Evolutionary conservation across 306 rosid genomes (phyloP), one percentile per base, ranked within the genome.

Genomic region (Fragaria vesca): DNA sequence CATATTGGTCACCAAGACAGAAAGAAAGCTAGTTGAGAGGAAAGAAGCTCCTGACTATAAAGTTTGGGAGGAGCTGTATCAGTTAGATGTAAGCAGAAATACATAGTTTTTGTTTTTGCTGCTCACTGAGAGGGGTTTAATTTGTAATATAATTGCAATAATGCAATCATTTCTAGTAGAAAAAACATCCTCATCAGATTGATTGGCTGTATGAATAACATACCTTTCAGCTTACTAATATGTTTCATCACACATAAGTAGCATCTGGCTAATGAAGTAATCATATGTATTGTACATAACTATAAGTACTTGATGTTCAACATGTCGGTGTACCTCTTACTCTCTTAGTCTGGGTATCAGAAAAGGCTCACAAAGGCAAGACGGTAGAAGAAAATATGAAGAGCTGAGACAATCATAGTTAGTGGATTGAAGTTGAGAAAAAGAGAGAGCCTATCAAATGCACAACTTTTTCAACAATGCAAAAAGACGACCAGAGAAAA

Each of bases 11-110:
- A 63, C 69, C 28, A 32, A 32, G 12, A 45, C 52, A 24, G 20
- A 21, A 4, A 26, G 34, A 68, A 42, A 5, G 42, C 74, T n/a
- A 60, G 11, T 28, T 3, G 26, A 24, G 20, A 32, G 26, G 10
- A 71, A 32, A 32, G 75, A 48, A 30, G 17, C 46, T 71, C 62
- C 26, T 8, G 11, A 24, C 65, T 34, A 51, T 32, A 20, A 52
- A 21, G 63, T 11, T 67, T 9, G 16, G 21, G 6, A 38, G 54
- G 55, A 74, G 36, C 21, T 50, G 67, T 38, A 2, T 28, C 54
- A 65, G 18, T 46, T 73, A 32, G 4, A 54, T 78, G 71, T 77
- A 42, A 32, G 75, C 47, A 20, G 58, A 52, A 46, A 38, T 36
- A 51, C 57, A 20, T 34, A 61, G 48, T 36, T 54, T 12, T 48